A percentile compares a stretch with the other conserved stretches of the same genome.
Conservation (phyloP, 2,329 filamentous ascomycete species). For the Apiospora marii region DNA sequence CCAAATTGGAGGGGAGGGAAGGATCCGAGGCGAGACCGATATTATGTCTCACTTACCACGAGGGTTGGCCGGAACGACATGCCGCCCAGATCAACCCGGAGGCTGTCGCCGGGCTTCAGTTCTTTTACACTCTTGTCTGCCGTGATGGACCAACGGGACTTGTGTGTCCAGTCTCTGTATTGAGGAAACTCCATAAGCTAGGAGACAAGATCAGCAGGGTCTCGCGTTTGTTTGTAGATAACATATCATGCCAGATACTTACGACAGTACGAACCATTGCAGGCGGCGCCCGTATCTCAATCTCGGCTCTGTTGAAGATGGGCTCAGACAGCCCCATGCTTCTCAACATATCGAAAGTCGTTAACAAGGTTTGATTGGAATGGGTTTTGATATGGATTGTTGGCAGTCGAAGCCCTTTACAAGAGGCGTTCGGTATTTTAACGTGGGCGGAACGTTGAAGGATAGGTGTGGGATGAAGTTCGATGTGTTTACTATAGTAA, state of each 20-base stretch:
- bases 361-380: not conserved
- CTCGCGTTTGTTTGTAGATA: not conserved
- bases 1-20: not conserved
- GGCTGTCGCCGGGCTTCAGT: slow-evolving; percentile 4
- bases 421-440: not conserved
- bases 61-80: slow-evolving; percentile 18
- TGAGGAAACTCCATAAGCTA: not conserved
- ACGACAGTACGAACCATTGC: not conserved
- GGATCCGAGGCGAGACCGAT: not conserved
- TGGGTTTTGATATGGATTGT: not conserved
- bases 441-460: not conserved
- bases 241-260: not conserved
- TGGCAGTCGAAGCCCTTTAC: not conserved
- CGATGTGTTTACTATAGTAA: no score
- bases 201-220: not conserved
- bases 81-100: slow-evolving; percentile 18
- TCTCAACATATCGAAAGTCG: not conserved
- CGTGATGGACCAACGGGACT: not conserved
- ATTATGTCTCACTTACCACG: not conserved
- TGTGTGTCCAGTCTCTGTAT: slow-evolving; percentile 21
- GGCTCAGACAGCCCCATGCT: not conserved
- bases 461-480: not conserved
- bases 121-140: not conserved
- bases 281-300: slow-evolving; percentile 22
- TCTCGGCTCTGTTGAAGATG: not conserved